A percentile compares a stretch with the other conserved stretches of the same genome.
Evolutionary conservation across 805 yeast species (phyloP).

Genomic region (Nakazawaea ernobii): DNA sequence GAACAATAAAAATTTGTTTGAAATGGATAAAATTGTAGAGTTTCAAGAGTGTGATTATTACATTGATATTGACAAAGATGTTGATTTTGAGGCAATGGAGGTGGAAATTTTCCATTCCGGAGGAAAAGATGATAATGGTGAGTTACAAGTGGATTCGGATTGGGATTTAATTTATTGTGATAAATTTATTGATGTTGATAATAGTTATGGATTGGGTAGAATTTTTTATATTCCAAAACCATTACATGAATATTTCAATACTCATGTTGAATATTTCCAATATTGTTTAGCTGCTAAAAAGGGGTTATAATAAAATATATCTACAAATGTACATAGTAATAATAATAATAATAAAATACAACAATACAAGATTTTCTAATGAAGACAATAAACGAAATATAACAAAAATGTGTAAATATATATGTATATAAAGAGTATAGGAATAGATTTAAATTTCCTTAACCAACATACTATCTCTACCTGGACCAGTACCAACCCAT

Average conservation of each 20-base stretch:
- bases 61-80: conserved; percentile 54
- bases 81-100: conserved; percentile 41
- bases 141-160: conserved; percentile 18
- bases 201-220: conserved; percentile 50
- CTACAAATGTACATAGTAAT: no score
- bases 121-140: conserved; percentile 7
- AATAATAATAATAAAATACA: neutral
- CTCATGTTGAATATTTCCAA: conserved; percentile 38
- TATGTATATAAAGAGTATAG: conserved; percentile 1
- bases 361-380: neutral
- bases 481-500: conserved; percentile 99
- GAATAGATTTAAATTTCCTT: conserved; percentile 26
- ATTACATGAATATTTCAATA: conserved; percentile 22
- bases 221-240: conserved; percentile 43
- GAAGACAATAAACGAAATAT: neutral
- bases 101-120: conserved; percentile 19
- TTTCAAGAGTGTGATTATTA: conserved; percentile 59
- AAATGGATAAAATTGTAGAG: conserved; percentile 46
- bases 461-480: conserved; percentile 85
- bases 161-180: conserved; percentile 50
- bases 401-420: no score
- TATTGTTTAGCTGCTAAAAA: conserved; percentile 40
- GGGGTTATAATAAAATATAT: neutral
- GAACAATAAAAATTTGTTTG: conserved; percentile 72
- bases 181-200: conserved; percentile 45